phyloP scores from a whole-genome alignment of 345 rosid species.

The Brassica juncea region DNA sequence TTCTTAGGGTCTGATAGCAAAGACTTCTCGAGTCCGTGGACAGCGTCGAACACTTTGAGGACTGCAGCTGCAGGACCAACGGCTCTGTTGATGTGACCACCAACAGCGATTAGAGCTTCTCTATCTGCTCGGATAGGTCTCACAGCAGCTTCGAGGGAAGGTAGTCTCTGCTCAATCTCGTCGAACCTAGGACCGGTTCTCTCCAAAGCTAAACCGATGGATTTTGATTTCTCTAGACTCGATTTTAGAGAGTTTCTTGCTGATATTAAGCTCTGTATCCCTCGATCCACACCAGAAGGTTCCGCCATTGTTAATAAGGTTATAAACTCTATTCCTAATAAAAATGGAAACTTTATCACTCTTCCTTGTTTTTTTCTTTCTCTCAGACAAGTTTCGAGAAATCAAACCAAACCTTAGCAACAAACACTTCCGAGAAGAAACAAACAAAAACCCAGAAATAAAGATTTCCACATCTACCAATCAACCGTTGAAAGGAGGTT shows the following conservation, averaged over 20 bases:
- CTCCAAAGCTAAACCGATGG: conserved; percentile 55
- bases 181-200: conserved; percentile 74
- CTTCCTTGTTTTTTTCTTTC: background rate
- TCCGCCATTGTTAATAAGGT: conserved; percentile 46
- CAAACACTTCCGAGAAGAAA: conserved; percentile 16
- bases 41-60: conserved; percentile 97
- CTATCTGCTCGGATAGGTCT: conserved; percentile 92
- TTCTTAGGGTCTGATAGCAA: conserved; percentile 78
- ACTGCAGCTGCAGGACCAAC: conserved; percentile 99
- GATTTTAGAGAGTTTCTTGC: conserved; percentile 70
- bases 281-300: conserved; percentile 26
- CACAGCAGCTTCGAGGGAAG: conserved; percentile 78
- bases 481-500: conserved; percentile 23
- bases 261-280: conserved; percentile 56
- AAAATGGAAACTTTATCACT: conserved; percentile 36
- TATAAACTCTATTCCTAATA: background rate
- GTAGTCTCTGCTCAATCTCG: conserved; percentile 77
- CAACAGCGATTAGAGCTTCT: conserved; percentile 79
- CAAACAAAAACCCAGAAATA: conserved; percentile 21
- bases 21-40: conserved; percentile 91
- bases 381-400: conserved; percentile 27
- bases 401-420: conserved; percentile 38
- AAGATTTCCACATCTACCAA: conserved; percentile 32
- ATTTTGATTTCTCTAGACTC: conserved; percentile 80
- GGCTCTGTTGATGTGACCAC: conserved; percentile 95